Base-by-base conservation (phyloP, 495 filamentous ascomycete genomes). In the Aspergillus ostianus region DNA sequence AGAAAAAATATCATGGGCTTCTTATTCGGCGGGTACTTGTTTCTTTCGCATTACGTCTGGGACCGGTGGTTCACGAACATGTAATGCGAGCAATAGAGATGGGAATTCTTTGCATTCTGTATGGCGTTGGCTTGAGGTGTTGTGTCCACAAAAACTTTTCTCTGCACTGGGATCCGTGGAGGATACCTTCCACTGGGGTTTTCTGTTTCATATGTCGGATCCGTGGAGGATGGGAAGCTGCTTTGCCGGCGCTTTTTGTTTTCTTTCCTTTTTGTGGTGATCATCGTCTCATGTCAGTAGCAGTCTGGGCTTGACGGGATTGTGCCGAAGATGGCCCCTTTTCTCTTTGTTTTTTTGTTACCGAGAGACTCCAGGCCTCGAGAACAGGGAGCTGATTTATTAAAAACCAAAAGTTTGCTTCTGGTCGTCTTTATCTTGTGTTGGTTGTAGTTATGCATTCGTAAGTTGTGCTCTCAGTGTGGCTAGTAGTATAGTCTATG, bases 101-200 rank as follows among this genome's bases (percentile, higher is more conserved):
- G 72, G 70, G 61, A 64, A 75, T 68, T 61, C 62, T 58, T 77
- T 78, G 76, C 76, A 76, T 80, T 77, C 66, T 72, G 66, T 77
- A 72, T 73, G 77, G 77, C 77, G 77, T 81, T 81, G 76, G 76
- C 74, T 75, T 77, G 76, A 77, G 71, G 74, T 78, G 68, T 75
- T 72, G 61, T 67, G 71, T 73, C 68, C 68, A 68, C 66, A 71
- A 67, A 67, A 70, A 62, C 30, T 67, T 64, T 72, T 68, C 67
- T 74, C 70, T 73, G 63, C 62, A 64, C 59, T 61, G 64, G 70
- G 71, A 63, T 41, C 36, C 36, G 36, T 12, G 36, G 36, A 15
- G 36, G 36, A 13, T 41, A 41, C 36, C 36, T 12, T 41, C 36
- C 8, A 41, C 69, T 65, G 68, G 65, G 63, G 63, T 70, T 66